phyloP scores from a whole-genome alignment of 108 stramenopile species.

The Cyclotella choctawhatcheeana region DNA sequence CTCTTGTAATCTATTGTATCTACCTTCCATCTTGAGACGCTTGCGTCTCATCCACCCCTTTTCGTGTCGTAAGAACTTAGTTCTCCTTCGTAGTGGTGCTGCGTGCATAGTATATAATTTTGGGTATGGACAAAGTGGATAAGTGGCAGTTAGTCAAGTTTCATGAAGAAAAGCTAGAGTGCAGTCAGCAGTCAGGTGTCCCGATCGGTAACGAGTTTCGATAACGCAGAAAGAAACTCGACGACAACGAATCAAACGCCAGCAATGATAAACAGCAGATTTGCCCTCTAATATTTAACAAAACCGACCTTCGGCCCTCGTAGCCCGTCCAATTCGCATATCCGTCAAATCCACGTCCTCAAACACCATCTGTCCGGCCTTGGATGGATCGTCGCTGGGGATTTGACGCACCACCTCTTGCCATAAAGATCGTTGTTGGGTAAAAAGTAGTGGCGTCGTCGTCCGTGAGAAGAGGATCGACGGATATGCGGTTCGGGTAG shows the following conservation, averaged over 20 bases:
- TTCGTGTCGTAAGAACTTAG: constrained; percentile 39
- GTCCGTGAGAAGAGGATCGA: neutral
- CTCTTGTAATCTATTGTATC: constrained; percentile 38
- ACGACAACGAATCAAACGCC: neutral
- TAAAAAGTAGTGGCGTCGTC: neutral
- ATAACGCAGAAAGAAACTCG: neutral
- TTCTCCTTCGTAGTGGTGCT: constrained; percentile 45
- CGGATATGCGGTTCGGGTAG: neutral
- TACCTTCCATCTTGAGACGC: constrained; percentile 41
- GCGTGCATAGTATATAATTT: no score
- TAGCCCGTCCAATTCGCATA: constrained; percentile 36
- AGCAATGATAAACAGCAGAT: neutral
- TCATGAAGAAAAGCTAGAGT: neutral
- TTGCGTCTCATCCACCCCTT: constrained; percentile 53
- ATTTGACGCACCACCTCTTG: constrained; percentile 42
- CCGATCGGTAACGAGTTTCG: no score
- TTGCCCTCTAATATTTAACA: neutral
- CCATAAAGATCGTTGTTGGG: constrained; percentile 40
- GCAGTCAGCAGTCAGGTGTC: no score
- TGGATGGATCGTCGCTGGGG: constrained; percentile 41
- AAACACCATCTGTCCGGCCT: constrained; percentile 36
- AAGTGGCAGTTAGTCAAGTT: neutral
- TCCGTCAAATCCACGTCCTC: constrained; percentile 51
- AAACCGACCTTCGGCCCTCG: constrained; percentile 47
- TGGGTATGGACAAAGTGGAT: neutral